A percentile compares a stretch with the other conserved stretches of the same genome.
These are phyloP conservation scores for Acephala macrosclerotiorum DNA, from an alignment of 2,329 filamentous ascomycete species.

Conservation along the genomic window DNA sequence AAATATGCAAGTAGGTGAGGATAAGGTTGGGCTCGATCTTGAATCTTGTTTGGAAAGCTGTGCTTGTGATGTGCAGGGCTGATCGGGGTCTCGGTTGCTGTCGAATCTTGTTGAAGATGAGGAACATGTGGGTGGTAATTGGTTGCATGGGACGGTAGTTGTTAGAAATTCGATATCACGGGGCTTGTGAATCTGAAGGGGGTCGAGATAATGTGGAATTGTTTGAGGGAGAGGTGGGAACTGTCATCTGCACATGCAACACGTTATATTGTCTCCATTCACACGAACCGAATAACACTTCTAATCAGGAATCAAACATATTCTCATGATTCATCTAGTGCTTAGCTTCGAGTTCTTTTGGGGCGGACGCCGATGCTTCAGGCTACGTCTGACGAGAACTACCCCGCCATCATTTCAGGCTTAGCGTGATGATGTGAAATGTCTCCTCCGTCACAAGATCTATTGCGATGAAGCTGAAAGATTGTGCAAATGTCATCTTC, in stretches of 20 bases:
- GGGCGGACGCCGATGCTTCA: neutral
- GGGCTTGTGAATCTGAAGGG: no score
- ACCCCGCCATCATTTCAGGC: no score
- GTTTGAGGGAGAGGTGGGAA: neutral
- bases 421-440: neutral
- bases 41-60: neutral
- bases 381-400: neutral
- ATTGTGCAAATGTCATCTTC: no score
- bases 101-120: conserved; percentile 1
- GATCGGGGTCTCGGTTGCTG: neutral
- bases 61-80: conserved; percentile 7
- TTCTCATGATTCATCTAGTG: neutral
- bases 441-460: no score
- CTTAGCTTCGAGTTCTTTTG: neutral
- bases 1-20: conserved; percentile 2
- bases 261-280: no score
- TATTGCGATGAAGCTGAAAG: no score
- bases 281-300: neutral
- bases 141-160: conserved; percentile 2
- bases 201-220: neutral
- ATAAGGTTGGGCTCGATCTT: neutral
- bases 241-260: no score
- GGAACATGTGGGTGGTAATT: conserved; percentile 3
- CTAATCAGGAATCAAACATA: neutral
- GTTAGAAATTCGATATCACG: neutral